Evolutionary conservation across 83 land plant species (phyloP), one percentile per base, ranked within the genome.

Genomic region (Picea abies): DNA sequence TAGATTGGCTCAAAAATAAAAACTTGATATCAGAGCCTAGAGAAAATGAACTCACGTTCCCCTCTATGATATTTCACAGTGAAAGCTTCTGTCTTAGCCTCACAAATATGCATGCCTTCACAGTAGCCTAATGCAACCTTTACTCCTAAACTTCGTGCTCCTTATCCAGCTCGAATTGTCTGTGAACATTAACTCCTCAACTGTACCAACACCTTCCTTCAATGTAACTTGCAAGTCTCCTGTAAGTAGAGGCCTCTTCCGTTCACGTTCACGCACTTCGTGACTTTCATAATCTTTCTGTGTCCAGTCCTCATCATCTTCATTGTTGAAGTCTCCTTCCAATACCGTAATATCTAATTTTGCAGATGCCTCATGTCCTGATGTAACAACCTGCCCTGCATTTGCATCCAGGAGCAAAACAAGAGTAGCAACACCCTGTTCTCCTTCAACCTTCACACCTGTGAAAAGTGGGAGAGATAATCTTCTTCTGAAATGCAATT

Each of bases 91-190:
- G 96, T 93, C 76, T 93, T 95, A 39, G 89, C 96, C 80, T 95
- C 97, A 58, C 90, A 86, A n/a, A 95, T 84, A 23, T 92, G 92
- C 15, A 88, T 44, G 6, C 94, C 96, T 52, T 93, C 94, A 89
- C 87, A 88, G 72, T 49, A 87, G 61, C 97, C 97, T 12, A 83
- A 77, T 12, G 91, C 88, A 77, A 91, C 89, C 80, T 87, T 91
- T 22, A 95, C 82, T 12, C 96, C 95, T 89, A 78, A 94, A 94
- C 76, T 91, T 91, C 80, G 94, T 90, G 83, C 97, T 93, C 79
- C 97, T 85, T 79, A 93, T 95, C 97, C 96, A 95, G 37, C 97
- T 95, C 76, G 97, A 95, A 71, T 95, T 95, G 73, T 95, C 97
- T 32, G 94, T 95, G 85, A 95, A 95, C 16, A 90, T 91, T 10